Base-by-base conservation (phyloP, 202 grass and related monocot genomes). In the Setaria viridis region DNA sequence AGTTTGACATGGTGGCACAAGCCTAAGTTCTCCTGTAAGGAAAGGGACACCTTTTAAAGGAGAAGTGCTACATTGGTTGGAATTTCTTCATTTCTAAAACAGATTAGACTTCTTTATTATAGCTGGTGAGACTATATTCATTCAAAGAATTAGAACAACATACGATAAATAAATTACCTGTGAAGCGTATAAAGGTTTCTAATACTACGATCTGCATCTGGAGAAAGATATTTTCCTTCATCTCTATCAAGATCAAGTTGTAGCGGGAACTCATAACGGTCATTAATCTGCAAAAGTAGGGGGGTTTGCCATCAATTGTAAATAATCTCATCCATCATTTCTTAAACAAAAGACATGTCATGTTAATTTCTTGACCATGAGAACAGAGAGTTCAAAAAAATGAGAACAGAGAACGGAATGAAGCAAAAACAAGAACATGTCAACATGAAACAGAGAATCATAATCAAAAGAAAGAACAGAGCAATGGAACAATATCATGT, bases 151-250 rank as follows among this genome's bases (percentile, higher is more conserved):
- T 51, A 14, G 41, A 51, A 83, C 10, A 25, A 69, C 21, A 50
- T 46, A 29, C 7, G 41, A 59, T 58, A 64, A 84, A 87, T 29
- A 30, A 55, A 62, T 81, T 82, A 97, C 94, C 94, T 97, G 74
- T 97, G 94, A 68, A 97, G 90, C 53, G 94, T 97, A 83, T 97
- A 97, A 80, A 97, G 88, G 81, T 97, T 97, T 76, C 94, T 89
- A 54, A 97, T 93, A 80, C 84, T 97, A 89, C 88, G 92, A 91
- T 97, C 88, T 56, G 94, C 94, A 67, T 92, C 92, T 63, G 94
- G 94, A 92, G 94, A 69, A 77, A 97, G 94, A 89, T 97, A 97
- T 72, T 92, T 97, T 49, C 94, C 92, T 84, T 91, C 51, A 56
- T 92, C 92, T 88, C 87, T 94, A 88, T 97, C 94, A 87, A 97